Evolutionary conservation across 257 asterid genomes (phyloP).

Genomic region (Gynochthodes officinalis): DNA sequence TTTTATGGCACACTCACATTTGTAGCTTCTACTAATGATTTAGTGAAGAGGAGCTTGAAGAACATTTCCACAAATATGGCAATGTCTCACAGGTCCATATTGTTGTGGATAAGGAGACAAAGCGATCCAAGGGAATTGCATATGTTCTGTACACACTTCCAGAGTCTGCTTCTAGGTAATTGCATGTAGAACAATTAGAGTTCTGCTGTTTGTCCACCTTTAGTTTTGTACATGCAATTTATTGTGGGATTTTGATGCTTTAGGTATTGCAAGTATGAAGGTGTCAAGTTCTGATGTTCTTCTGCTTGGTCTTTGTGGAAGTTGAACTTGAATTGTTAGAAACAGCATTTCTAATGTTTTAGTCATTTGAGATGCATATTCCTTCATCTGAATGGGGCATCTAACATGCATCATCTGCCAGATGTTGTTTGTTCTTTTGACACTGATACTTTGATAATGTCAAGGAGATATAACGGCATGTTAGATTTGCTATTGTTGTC

Average conservation of each 20-base stretch:
- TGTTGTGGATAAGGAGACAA: constrained; percentile 84
- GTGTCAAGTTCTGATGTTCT: neutral
- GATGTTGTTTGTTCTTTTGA: neutral
- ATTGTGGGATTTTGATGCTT: neutral
- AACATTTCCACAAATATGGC: constrained; percentile 66
- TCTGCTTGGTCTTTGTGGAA: neutral
- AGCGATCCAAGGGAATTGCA: constrained; percentile 84
- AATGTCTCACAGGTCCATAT: constrained; percentile 69
- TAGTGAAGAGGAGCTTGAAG: constrained; percentile 88
- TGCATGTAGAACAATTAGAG: constrained; percentile 6
- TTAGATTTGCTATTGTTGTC: no score
- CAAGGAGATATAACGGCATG: neutral
- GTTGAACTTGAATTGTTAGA: neutral
- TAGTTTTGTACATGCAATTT: neutral
- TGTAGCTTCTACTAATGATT: constrained; percentile 4
- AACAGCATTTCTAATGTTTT: neutral
- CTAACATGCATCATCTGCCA: neutral
- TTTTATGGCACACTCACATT: neutral
- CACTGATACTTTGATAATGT: neutral
- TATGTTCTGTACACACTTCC: constrained; percentile 70
- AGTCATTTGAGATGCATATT: neutral
- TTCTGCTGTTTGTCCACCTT: constrained; percentile 3
- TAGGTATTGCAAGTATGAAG: neutral
- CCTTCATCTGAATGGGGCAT: neutral
- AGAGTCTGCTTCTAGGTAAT: constrained; percentile 88